Base-by-base conservation (phyloP, 768 basidiomycete species). In the Mycena chlorophos region DNA sequence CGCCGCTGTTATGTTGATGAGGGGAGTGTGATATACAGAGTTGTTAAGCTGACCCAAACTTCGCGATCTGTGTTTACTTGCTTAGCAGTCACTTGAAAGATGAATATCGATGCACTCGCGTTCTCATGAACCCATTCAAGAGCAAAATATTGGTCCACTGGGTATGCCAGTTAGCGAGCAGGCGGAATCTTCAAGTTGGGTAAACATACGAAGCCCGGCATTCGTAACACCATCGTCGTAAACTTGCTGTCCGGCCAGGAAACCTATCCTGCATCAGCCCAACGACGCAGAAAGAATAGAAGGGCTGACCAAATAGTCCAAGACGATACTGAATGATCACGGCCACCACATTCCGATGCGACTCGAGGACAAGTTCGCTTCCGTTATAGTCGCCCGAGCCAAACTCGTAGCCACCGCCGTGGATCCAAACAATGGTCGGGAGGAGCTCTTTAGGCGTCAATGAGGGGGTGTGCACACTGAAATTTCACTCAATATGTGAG, bases 1-100 rank as follows among this genome's bases (percentile, higher is more conserved):
- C 75, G 22, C 80, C 80, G 80, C 1, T 69, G 64, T 27, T 10
- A 10, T 10, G 20, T 6, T 12, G 14, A 8, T 10, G 22, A 6
- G 16, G 8, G 10, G 20, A 19, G 8, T 12, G 40, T 43, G 10
- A 23, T n/a, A n/a, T n/a, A n/a, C n/a, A n/a, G n/a, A n/a, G n/a
- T n/a, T 43, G 10, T 10, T 16, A 12, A 10, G 10, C 8, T 8
- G 8, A 46, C 45, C 45, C 45, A n/a, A 46, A 46, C 13, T 46
- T 46, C 5, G 13, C 12, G n/a, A 46, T 46, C 45, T 46, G 12
- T n/a, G 25, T 25, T 23, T 12, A 13, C 23, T 16, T 57, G 64
- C 50, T 79, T 75, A 30, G 16, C 14, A 14, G 12, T 10, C 16
- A 19, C 26, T 20, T 45, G 19, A 31, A 25, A n/a, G 22, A 14